A percentile compares a stretch with the other conserved stretches of the same genome.
These are phyloP conservation scores for Metarhizium rileyi DNA, from an alignment of 2,329 filamentous ascomycete species.

Conservation along the genomic window DNA sequence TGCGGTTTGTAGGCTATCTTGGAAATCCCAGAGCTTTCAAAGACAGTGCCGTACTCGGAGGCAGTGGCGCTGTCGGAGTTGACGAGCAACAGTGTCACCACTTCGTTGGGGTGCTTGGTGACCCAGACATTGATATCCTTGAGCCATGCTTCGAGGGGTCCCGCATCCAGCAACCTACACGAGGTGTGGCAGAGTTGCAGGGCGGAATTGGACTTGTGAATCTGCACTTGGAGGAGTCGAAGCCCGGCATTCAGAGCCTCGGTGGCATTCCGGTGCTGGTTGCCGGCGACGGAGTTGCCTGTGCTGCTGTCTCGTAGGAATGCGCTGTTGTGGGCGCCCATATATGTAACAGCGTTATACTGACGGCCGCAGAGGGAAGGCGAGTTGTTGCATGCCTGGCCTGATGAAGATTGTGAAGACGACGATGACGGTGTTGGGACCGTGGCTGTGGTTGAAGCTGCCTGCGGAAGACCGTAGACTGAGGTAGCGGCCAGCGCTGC, in stretches of 20 bases:
- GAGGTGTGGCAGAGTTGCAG: conserved; percentile 62
- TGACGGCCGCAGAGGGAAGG: conserved; percentile 58
- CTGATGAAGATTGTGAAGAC: conserved; percentile 10
- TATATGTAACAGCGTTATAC: conserved; percentile 69
- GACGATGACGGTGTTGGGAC: conserved; percentile 9
- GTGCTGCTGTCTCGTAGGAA: conserved; percentile 59
- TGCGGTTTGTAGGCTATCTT: conserved; percentile 50
- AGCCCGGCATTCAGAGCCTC: conserved; percentile 61
- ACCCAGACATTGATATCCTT: conserved; percentile 57
- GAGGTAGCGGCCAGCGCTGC: conserved; percentile 13
- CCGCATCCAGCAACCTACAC: conserved; percentile 60
- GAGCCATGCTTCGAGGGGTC: conserved; percentile 55
- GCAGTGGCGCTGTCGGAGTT: conserved; percentile 54
- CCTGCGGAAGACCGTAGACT: conserved; percentile 15
- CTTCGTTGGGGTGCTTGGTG: conserved; percentile 59
- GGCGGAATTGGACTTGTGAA: conserved; percentile 49
- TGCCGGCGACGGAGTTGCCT: conserved; percentile 53
- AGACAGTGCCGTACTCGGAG: conserved; percentile 43
- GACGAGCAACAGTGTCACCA: conserved; percentile 65
- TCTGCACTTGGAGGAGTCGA: conserved; percentile 61
- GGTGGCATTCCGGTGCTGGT: conserved; percentile 67
- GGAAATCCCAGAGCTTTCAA: conserved; percentile 48
- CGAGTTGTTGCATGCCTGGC: conserved; percentile 67
- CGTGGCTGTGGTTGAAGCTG: conserved; percentile 5
- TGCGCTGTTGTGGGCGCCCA: conserved; percentile 66